Evolutionary conservation across 2,329 filamentous ascomycete species (phyloP).

Genomic region (Venturia effusa): DNA sequence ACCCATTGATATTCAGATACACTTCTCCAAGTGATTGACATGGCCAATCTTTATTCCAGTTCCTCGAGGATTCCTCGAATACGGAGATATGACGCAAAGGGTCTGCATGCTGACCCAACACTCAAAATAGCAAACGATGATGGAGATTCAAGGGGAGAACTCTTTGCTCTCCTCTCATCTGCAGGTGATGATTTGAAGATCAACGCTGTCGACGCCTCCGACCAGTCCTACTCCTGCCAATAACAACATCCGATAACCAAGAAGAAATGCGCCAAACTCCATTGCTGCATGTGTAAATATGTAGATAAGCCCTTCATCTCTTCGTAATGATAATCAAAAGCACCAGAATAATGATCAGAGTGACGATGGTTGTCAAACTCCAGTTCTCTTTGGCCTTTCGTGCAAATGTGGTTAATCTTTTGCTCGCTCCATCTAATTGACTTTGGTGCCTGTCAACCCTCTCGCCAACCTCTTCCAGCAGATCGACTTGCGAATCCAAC

Average conservation of each 20-base stretch:
- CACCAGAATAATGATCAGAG: constrained; percentile 70
- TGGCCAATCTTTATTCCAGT: too few relatives aligned
- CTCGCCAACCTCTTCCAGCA: constrained; percentile 83
- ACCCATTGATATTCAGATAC: too few relatives aligned
- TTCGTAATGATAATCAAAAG: constrained; percentile 76
- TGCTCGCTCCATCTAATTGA: constrained; percentile 64
- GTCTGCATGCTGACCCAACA: too few relatives aligned
- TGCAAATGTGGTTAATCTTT: constrained; percentile 60
- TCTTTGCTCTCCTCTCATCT: neutral
- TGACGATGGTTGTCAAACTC: constrained; percentile 73
- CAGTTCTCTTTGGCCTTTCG: constrained; percentile 72
- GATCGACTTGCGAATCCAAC: constrained; percentile 75
- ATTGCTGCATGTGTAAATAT: neutral
- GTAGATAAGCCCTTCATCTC: constrained; percentile 27
- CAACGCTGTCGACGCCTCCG: neutral
- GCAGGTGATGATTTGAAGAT: neutral
- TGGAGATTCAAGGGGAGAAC: neutral
- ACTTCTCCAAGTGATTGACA: too few relatives aligned
- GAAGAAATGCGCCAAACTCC: constrained; percentile 2
- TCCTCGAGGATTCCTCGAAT: too few relatives aligned
- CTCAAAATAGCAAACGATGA: neutral
- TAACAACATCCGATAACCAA: neutral
- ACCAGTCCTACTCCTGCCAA: neutral
- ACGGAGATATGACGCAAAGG: too few relatives aligned
- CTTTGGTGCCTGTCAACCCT: constrained; percentile 71